Base-by-base conservation (phyloP, 345 rosid species). In the Aquilaria yunnanensis region DNA sequence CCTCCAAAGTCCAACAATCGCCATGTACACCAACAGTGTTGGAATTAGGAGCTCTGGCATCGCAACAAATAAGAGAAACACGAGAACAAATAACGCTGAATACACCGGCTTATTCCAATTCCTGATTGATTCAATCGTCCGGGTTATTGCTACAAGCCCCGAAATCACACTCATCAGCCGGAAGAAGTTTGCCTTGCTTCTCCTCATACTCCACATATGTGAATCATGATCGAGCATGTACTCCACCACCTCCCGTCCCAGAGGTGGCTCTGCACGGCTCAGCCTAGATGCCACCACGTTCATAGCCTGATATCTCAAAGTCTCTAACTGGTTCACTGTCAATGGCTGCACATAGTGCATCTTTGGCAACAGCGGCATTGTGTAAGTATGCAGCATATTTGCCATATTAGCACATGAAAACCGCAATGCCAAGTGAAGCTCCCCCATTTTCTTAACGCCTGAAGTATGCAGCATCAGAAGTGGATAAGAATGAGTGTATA, bases 201-300 rank as follows among this genome's bases (percentile, higher is more conserved):
- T 85, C 61, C 96, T 80, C 91, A 85, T 83, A 74, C 96, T 88
- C 96, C 91, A 88, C 79, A 80, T 72, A 59, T 88, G 87, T 31
- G 86, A 88, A 47, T 85, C 87, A 31, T 78, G 83, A 68, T 88
- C 96, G 14, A 88, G 87, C 89, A 88, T 85, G 49, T 75, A 88
- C 63, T 88, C 89, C 4, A 88, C 87, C 70, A 88, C 89, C 68
- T 85, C 96, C 43, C 83, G 75, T 10, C 89, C 87, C 34, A 88
- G 12, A 2, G 86, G 85, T 1, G 87, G 91, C 70, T 88, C 96
- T 0, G 91, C 76, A n/a, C 91, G 72, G 70, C 77, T 80, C 0
- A 88, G 68, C 72, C 86, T 63, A 1, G 77, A 77, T 0, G 82
- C 73, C 60, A 85, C 84, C 70, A 78, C 86, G 52, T 81, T 81